Conservation (phyloP, 169 alveolate genomes). For the Plasmodium gonderi region DNA sequence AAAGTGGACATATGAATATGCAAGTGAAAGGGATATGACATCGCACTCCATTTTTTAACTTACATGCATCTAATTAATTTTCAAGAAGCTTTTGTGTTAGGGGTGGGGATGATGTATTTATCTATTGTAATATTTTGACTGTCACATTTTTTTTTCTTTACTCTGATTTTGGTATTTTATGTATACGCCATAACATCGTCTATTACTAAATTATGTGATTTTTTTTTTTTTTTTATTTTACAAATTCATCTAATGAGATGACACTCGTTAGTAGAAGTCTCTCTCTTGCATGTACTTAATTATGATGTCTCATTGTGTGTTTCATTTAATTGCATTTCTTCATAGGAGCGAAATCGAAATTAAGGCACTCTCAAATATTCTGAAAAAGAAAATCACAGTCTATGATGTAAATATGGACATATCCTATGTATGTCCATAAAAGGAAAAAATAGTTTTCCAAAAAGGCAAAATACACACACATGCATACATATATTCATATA, state of each 20-base stretch:
- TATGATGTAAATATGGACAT: slow-evolving; percentile 47
- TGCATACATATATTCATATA: not conserved
- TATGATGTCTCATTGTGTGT: not conserved
- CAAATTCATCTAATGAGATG: not conserved
- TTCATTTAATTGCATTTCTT: not conserved
- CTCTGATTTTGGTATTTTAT: not conserved
- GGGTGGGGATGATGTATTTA: not conserved
- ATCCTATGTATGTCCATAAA: slow-evolving; percentile 41
- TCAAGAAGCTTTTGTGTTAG: no score
- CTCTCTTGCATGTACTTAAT: not conserved
- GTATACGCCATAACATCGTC: not conserved
- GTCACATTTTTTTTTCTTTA: not conserved
- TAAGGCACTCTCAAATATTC: slow-evolving; percentile 50
- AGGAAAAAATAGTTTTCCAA: not conserved
- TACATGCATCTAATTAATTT: no score
- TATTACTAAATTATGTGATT: not conserved
- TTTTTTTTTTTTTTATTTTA: not conserved
- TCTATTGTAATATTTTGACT: not conserved
- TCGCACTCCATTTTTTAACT: no score
- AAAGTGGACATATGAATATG: not conserved
- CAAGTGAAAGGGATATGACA: not conserved
- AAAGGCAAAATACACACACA: not conserved
- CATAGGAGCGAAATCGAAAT: slow-evolving; percentile 73
- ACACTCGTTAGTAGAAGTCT: not conserved
- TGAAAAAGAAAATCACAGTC: slow-evolving; percentile 60